Base-by-base conservation (phyloP, 768 basidiomycete species). In the Royoungia palumana region DNA sequence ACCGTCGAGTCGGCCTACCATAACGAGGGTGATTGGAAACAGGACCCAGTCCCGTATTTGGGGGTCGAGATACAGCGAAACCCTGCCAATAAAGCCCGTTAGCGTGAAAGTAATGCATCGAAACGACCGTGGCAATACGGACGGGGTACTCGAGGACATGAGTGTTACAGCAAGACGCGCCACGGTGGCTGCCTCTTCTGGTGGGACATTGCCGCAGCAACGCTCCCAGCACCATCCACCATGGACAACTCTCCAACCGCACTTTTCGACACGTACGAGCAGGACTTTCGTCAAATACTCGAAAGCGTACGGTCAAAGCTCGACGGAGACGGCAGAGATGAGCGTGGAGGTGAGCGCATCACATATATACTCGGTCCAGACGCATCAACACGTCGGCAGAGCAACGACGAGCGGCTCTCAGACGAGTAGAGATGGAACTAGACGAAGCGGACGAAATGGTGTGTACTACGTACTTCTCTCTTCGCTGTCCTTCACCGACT, bases 401-500 rank as follows among this genome's bases (percentile, higher is more conserved):
- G 65, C 83, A 89, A 55, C 81, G 85, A 41, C 92, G 89, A 68
- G 76, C 89, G 0, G 74, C 85, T 5, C 69, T 97, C 52, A 75
- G 94, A 58, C 76, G 90, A 52, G 87, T 90, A 20, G 90, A 94
- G 64, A 91, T 94, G 81, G 95, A 98, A 65, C 73, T 99, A 5
- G 96, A 99, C 65, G 96, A 99, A 69, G 95, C 94, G 0, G 94
- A 96, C 58, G 96, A 98, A 75, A 93, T 97, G 81, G 94, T 87
- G 60, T 41, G 81, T 62, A 9, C 30, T 16, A n/a, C n/a, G n/a
- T n/a, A n/a, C n/a, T n/a, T n/a, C n/a, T n/a, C n/a, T 14, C 27
- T 12, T 25, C 13, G 4, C 5, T 14, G 11, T 20, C 28, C 34
- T 50, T 44, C 35, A 20, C 44, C 41, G 12, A 35, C 35, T 44